phyloP scores from a whole-genome alignment of 441 rosid species.

The Aleurites moluccanus region DNA sequence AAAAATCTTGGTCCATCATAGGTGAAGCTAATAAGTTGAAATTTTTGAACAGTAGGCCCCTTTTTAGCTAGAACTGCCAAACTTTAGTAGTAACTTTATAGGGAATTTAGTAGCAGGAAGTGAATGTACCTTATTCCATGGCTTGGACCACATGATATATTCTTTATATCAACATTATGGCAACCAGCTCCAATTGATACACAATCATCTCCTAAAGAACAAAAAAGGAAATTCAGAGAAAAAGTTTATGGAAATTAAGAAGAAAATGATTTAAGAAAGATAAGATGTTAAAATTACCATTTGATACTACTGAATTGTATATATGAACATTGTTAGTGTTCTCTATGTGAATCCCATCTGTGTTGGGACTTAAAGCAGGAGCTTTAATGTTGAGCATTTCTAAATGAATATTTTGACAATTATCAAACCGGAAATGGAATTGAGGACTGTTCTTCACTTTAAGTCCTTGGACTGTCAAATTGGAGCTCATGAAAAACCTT shows the following conservation, averaged over 20 bases:
- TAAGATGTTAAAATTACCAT: slow-evolving; percentile 27
- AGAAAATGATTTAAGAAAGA: neutral
- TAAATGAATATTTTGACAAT: slow-evolving; percentile 34
- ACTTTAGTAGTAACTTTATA: neutral
- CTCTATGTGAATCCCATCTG: slow-evolving; percentile 56
- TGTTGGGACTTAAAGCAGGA: slow-evolving; percentile 48
- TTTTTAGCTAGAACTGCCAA: slow-evolving; percentile 19
- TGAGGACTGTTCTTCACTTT: slow-evolving; percentile 46
- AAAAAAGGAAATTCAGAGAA: neutral
- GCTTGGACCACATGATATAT: slow-evolving; percentile 51
- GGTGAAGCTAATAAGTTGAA: slow-evolving; percentile 12
- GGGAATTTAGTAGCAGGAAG: neutral
- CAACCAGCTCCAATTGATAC: slow-evolving; percentile 51
- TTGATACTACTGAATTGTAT: slow-evolving; percentile 37
- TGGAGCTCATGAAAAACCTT: slow-evolving; percentile 47
- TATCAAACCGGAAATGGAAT: slow-evolving; percentile 49
- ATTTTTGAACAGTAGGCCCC: neutral
- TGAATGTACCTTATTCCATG: slow-evolving; percentile 49
- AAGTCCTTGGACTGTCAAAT: slow-evolving; percentile 40
- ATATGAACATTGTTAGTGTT: slow-evolving; percentile 42
- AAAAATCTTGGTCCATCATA: slow-evolving; percentile 6
- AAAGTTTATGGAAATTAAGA: neutral
- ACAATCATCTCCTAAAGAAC: slow-evolving; percentile 44
- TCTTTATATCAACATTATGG: slow-evolving; percentile 42
- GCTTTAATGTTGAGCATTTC: slow-evolving; percentile 37